Evolutionary conservation across 192 early-diverging fungal genomes (phyloP), one percentile per base, ranked within the genome.

Genomic region (Podila clonocystis): DNA sequence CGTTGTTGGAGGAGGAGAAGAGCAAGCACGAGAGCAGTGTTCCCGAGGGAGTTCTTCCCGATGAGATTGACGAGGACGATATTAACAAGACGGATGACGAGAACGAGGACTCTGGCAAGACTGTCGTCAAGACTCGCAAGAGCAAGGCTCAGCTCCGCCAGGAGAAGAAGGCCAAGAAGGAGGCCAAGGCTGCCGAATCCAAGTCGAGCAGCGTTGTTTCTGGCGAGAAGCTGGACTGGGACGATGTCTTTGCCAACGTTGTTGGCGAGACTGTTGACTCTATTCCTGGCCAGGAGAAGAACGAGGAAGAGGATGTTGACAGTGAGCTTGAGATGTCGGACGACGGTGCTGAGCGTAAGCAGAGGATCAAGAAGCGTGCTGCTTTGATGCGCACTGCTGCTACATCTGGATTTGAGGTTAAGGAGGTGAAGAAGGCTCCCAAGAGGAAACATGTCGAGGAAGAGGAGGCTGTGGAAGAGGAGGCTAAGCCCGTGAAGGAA

Each of bases 221-320:
- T 34, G 87, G 80, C 34, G 86, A 85, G 29, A 85, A 88, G 63
- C 88, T 91, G 49, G 94, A 94, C 62, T 96, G 94, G 94, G 94
- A 98, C 65, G 94, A 95, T 75, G 92, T 95, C 30, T 96, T 96
- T 87, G 91, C 91, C 63, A 91, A 89, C 75, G 94, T 94, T 38
- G 92, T 94, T 49, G 89, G 89, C 58, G 88, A 94, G 60, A 73
- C 70, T 58, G 77, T 80, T 17, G 63, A 80, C n/a, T 65, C 77
- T 15, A 80, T 80, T 50, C 77, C 77, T 59, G 71, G 71, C 12
- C 77, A 80, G 67, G 83, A 80, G 9, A 80, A 75, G 50, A 67
- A 82, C 62, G 82, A 77, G 28, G 84, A 84, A 6, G 89, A 89
- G 33, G 85, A 89, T 61, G 68, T 78, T 12, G 88, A 90, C 62